Evolutionary conservation across 371 early-diverging fungal genomes (phyloP), one percentile per base, ranked within the genome.

Genomic region (Fennellomyces sp.): DNA sequence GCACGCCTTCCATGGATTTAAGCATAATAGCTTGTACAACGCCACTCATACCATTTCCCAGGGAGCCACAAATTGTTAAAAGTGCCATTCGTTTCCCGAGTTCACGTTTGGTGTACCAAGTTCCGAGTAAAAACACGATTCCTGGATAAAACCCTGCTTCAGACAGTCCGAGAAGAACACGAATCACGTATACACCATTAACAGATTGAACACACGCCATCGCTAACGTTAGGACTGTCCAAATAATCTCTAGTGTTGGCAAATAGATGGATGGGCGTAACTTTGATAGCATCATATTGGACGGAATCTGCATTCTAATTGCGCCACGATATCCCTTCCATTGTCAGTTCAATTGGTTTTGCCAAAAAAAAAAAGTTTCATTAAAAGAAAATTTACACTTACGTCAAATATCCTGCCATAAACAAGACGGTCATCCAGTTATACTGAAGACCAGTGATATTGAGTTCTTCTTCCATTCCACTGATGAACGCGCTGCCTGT

Each of bases 111-210:
- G 81, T 72, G 53, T 81, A 81, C 81, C 81, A 81, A 11, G 75
- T 73, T 1, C 81, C 78, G 29, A 78, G 50, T 23, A 81, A 54
- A 48, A 78, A 81, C 2, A 81, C 64, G 52, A 75, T 78, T 66
- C 77, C 78, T 48, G 88, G 86, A 52, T 76, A 74, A 29, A 86
- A 87, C 17, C 88, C 88, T 19, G 88, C 81, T 68, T 88, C 87
- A 33, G 79, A 75, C 4, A 81, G 67, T 10, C 88, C 88, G 11
- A 88, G 66, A n/a, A 84, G 61, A 36, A 85, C 64, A 4, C 88
- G 77, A 47, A 82, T 75, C 13, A 78, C 26, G 53, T 85, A 76
- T 4, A 86, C 67, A 8, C 64, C 69, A 13, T 68, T 53, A 23
- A 76, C 72, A 35, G 76, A 77, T n/a, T 79, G 78, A 38, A 80